phyloP scores from a whole-genome alignment of 441 rosid genomes.

The Eruca vesicaria region DNA sequence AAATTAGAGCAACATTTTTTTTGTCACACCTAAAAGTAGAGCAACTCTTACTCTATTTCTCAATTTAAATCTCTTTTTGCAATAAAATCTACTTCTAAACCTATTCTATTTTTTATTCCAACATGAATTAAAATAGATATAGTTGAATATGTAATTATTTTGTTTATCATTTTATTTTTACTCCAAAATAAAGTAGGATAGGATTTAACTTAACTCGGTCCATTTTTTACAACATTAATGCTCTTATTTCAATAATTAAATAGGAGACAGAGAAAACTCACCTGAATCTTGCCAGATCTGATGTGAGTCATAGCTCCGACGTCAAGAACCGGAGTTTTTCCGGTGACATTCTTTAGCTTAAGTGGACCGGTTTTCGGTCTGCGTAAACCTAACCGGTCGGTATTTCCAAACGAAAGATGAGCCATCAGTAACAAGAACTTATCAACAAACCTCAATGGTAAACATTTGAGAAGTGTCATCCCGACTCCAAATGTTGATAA shows the following conservation, averaged over 20 bases:
- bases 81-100: too few relatives aligned
- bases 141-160: too few relatives aligned
- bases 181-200: too few relatives aligned
- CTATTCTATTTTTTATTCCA: too few relatives aligned
- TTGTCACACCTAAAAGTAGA: too few relatives aligned
- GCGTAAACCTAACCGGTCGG: conserved; percentile 70
- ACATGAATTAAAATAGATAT: too few relatives aligned
- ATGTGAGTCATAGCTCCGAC: conserved; percentile 72
- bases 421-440: conserved; percentile 55
- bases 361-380: conserved; percentile 87
- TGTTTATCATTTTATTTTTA: too few relatives aligned
- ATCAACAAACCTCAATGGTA: conserved; percentile 70
- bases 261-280: conserved; percentile 7
- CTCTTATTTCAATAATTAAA: neutral
- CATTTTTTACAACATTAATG: neutral
- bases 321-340: conserved; percentile 87
- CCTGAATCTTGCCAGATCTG: conserved; percentile 76
- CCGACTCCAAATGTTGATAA: conserved; percentile 84
- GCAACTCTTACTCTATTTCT: too few relatives aligned
- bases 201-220: too few relatives aligned
- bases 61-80: too few relatives aligned
- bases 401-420: conserved; percentile 57
- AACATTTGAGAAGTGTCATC: conserved; percentile 76
- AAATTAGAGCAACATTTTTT: too few relatives aligned
- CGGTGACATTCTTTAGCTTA: conserved; percentile 77